These are phyloP conservation scores for Aurinia saxatilis DNA, from an alignment of 345 rosid genomes.

Conservation along the genomic window DNA sequence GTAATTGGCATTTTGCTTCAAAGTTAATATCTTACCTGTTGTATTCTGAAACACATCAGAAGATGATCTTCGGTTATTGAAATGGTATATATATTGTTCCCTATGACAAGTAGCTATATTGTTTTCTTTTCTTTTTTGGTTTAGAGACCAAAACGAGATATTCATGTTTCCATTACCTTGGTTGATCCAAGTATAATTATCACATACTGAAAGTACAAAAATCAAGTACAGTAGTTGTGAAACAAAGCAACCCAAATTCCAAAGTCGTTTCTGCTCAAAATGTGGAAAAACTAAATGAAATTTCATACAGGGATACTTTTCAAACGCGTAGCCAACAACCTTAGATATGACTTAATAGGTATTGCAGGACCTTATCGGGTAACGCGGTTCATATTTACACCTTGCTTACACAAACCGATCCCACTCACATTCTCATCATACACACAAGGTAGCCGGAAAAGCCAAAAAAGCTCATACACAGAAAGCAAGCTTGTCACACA, in stretches of 20 bases:
- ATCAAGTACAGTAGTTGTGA: too few species aligned
- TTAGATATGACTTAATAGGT: background rate
- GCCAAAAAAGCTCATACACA: background rate
- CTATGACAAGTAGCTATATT: background rate
- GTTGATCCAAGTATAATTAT: background rate
- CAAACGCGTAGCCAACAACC: background rate
- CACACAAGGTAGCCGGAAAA: constrained; percentile 1
- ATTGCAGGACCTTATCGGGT: background rate
- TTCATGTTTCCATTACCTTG: too few species aligned
- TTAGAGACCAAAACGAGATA: too few species aligned
- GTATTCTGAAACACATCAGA: background rate
- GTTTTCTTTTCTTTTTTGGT: background rate
- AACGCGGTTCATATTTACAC: constrained; percentile 6
- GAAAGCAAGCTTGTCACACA: background rate
- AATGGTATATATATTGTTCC: background rate
- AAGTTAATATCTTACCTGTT: background rate
- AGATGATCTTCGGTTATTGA: background rate
- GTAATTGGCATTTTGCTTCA: background rate
- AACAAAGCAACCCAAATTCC: too few species aligned
- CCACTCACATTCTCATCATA: constrained; percentile 1
- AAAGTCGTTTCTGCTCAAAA: too few species aligned
- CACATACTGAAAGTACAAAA: background rate
- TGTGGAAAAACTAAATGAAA: too few species aligned
- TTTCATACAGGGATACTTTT: background rate
- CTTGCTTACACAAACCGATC: constrained; percentile 4